Conservation (phyloP, 2,329 filamentous ascomycete species). For the Shiraia bambusicola region DNA sequence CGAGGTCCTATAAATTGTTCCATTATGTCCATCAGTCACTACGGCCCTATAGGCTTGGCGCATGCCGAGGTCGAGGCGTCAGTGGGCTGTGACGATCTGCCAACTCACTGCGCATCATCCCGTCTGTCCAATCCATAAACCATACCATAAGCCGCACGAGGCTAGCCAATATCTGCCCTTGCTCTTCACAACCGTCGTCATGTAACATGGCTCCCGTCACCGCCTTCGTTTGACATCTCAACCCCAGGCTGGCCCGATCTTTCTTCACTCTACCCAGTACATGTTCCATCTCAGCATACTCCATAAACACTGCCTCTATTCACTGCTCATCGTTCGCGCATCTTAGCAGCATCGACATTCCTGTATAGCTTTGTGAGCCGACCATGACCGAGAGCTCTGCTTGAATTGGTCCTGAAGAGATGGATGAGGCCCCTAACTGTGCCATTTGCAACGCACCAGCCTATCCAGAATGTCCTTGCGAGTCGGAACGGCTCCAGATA, state of each 20-base stretch:
- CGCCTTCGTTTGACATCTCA: slow-evolving; percentile 34
- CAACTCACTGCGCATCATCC: slow-evolving; percentile 41
- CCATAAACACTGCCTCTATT: slow-evolving; percentile 9
- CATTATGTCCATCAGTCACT: slow-evolving; percentile 5
- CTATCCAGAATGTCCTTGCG: slow-evolving; percentile 44
- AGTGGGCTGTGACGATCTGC: slow-evolving; percentile 36
- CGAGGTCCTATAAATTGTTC: background rate
- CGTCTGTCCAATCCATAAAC: slow-evolving; percentile 31
- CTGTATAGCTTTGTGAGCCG: slow-evolving; percentile 14
- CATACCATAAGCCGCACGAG: slow-evolving; percentile 36
- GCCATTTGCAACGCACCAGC: slow-evolving; percentile 45
- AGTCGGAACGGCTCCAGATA: slow-evolving; percentile 43
- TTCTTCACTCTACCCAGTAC: slow-evolving; percentile 17
- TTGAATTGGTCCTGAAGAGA: slow-evolving; percentile 31
- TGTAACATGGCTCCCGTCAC: slow-evolving; percentile 43
- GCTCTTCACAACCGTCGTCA: slow-evolving; percentile 34
- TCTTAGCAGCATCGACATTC: slow-evolving; percentile 4
- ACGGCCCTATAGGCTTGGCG: slow-evolving; percentile 10
- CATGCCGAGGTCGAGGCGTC: slow-evolving; percentile 16
- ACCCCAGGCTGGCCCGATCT: slow-evolving; percentile 13
- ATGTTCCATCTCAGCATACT: slow-evolving; percentile 21
- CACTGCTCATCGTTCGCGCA: slow-evolving; percentile 9
- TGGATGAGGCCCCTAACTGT: slow-evolving; percentile 45
- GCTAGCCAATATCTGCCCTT: slow-evolving; percentile 32
- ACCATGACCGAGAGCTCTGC: slow-evolving; percentile 31